A percentile compares a stretch with the other conserved stretches of the same genome.
These are phyloP conservation scores for Kazachstania taianensis DNA, from an alignment of 805 yeast genomes.

Conservation along the genomic window DNA sequence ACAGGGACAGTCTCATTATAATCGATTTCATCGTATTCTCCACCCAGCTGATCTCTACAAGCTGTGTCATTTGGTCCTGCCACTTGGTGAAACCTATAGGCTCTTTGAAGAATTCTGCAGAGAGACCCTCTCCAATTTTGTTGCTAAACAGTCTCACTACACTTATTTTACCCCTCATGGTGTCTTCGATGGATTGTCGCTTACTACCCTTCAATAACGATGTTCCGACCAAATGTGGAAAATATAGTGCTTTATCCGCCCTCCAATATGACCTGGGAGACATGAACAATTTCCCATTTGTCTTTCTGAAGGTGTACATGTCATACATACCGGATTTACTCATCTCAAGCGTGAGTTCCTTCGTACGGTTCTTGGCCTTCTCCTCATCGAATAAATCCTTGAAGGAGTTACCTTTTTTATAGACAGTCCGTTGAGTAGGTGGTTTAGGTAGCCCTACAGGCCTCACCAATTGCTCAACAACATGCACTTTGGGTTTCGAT, in stretches of 20 bases:
- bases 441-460: constrained; percentile 38
- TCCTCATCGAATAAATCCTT: constrained; percentile 41
- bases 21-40: constrained; percentile 63
- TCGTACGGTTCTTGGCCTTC: constrained; percentile 38
- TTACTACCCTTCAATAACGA: constrained; percentile 32
- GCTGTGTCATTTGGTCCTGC: constrained; percentile 35
- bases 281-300: constrained; percentile 74
- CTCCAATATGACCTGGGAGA: constrained; percentile 77
- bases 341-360: constrained; percentile 51
- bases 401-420: constrained; percentile 34
- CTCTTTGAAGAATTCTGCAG: constrained; percentile 31
- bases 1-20: constrained; percentile 43
- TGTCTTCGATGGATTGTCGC: constrained; percentile 22
- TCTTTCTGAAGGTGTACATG: constrained; percentile 53
- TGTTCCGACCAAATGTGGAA: constrained; percentile 67
- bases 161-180: constrained; percentile 23
- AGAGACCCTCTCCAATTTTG: constrained; percentile 57
- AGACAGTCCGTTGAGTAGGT: constrained; percentile 26
- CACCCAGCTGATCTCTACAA: constrained; percentile 67
- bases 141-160: constrained; percentile 24
- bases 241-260: constrained; percentile 59
- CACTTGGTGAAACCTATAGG: constrained; percentile 5
- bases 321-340: constrained; percentile 61
- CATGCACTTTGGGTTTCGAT: constrained; percentile 29
- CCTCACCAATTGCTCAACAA: constrained; percentile 28